Conservation (phyloP, 2,329 filamentous ascomycete genomes). For the Peltaster fructicola region DNA sequence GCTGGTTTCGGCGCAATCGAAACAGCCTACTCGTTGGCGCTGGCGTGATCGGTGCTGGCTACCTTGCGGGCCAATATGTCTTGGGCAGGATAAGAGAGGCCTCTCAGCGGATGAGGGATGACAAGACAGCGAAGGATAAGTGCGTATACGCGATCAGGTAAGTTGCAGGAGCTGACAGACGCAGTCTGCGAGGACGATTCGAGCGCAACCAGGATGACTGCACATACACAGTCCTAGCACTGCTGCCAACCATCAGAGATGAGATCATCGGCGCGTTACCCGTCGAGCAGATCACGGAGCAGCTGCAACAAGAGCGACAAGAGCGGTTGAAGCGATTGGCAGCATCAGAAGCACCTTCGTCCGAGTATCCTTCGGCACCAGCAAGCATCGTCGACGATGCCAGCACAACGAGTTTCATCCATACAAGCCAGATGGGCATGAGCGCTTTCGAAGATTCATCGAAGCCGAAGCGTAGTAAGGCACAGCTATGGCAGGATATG, state of each 20-base stretch:
- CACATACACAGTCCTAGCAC: conserved; percentile 90
- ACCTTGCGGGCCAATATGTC: conserved; percentile 85
- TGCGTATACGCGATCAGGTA: conserved; percentile 25
- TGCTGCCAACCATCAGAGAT: conserved; percentile 78
- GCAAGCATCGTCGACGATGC: conserved; percentile 65
- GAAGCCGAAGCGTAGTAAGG: conserved; percentile 60
- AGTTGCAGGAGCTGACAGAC: neutral
- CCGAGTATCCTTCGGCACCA: conserved; percentile 38
- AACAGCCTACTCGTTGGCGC: conserved; percentile 76
- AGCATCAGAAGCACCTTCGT: conserved; percentile 39
- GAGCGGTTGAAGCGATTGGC: conserved; percentile 35
- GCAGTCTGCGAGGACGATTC: conserved; percentile 80
- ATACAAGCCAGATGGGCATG: conserved; percentile 57
- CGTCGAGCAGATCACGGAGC: conserved; percentile 80
- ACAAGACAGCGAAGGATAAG: conserved; percentile 95
- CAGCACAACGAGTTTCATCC: conserved; percentile 69
- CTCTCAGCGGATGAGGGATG: conserved; percentile 88
- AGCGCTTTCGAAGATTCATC: conserved; percentile 27
- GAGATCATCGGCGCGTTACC: conserved; percentile 77
- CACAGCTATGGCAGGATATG: conserved; percentile 91
- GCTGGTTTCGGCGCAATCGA: conserved; percentile 84
- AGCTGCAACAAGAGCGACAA: conserved; percentile 84
- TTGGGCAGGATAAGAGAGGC: conserved; percentile 81
- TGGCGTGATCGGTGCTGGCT: conserved; percentile 75
- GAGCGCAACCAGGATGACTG: conserved; percentile 99